Percentiles rank a stretch among this genome's conserved stretches.
Conservation (phyloP, 2,329 filamentous ascomycete genomes). For the Colletotrichum liriopes region DNA sequence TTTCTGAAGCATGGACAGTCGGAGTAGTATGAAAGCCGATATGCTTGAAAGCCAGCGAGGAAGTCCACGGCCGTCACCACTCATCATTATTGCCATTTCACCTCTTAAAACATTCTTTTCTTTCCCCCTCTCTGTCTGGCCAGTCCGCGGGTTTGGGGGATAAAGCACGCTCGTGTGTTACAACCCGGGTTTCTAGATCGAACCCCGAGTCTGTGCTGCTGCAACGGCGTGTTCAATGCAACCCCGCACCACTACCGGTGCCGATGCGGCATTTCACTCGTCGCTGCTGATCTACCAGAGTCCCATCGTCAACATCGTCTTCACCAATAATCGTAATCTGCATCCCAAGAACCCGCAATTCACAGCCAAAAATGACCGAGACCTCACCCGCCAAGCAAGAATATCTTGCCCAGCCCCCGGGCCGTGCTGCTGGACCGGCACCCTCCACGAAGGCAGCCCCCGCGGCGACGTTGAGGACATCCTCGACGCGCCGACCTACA, state of each 20-base stretch:
- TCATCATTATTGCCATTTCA: too few species aligned
- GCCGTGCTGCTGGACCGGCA: conserved; percentile 57
- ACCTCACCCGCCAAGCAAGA: conserved; percentile 12
- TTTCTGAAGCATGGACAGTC: too few species aligned
- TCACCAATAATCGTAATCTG: neutral
- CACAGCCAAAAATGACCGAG: conserved; percentile 5
- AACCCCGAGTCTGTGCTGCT: conserved; percentile 4
- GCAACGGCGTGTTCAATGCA: neutral
- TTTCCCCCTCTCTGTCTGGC: too few species aligned
- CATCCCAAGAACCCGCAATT: neutral
- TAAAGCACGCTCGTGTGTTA: neutral
- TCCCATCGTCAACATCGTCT: neutral
- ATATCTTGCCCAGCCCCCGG: conserved; percentile 54
- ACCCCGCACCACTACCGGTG: conserved; percentile 3
- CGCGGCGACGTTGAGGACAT: conserved; percentile 54
- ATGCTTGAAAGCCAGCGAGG: neutral
- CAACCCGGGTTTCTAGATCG: neutral
- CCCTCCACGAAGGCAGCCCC: conserved; percentile 56
- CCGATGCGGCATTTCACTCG: conserved; percentile 14
- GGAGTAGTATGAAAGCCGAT: neutral
- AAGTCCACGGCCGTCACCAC: neutral
- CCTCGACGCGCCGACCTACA: conserved; percentile 56
- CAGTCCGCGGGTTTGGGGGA: neutral
- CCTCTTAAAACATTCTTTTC: too few species aligned
- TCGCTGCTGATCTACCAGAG: neutral